Percentiles rank a stretch among this genome's conserved stretches.
phyloP scores from a whole-genome alignment of 805 yeast species.

The Schizosaccharomyces japonicus region DNA sequence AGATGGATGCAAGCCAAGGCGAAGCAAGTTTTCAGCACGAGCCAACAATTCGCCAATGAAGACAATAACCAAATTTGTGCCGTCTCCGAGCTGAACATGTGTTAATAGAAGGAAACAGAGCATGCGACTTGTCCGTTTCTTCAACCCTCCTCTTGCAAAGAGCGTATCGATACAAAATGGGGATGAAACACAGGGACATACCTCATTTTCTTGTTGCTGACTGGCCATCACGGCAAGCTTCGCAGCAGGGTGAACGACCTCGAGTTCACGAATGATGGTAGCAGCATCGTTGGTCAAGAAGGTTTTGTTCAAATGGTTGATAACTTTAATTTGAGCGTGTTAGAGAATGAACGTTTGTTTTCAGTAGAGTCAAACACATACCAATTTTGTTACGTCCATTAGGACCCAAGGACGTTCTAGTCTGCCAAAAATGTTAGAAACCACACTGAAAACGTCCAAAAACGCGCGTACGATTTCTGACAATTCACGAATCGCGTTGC shows the following conservation, averaged over 20 bases:
- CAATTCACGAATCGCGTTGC: slow-evolving; percentile 83
- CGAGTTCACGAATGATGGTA: slow-evolving; percentile 78
- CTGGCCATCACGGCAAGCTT: slow-evolving; percentile 88
- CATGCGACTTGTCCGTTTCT: neutral
- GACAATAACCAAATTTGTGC: slow-evolving; percentile 71
- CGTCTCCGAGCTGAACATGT: slow-evolving; percentile 53
- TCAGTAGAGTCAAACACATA: neutral
- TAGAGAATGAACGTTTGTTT: neutral
- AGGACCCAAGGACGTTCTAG: slow-evolving; percentile 72
- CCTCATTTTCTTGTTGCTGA: slow-evolving; percentile 81
- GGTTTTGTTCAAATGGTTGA: slow-evolving; percentile 42
- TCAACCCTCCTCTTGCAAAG: neutral
- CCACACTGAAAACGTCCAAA: neutral
- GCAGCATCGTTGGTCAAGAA: slow-evolving; percentile 95
- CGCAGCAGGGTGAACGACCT: slow-evolving; percentile 91
- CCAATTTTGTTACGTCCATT: slow-evolving; percentile 86
- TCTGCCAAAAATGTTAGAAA: neutral
- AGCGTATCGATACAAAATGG: neutral
- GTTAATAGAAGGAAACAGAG: neutral
- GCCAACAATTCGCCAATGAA: slow-evolving; percentile 80
- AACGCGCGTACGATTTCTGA: slow-evolving; percentile 73
- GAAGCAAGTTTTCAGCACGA: slow-evolving; percentile 62
- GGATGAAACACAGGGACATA: slow-evolving; percentile 3
- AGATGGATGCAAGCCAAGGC: slow-evolving; percentile 68
- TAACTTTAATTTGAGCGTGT: neutral